Percentiles rank a stretch among this genome's conserved stretches.
phyloP scores from a whole-genome alignment of 116 monocot species.

The Dioscorea cayenensis region DNA sequence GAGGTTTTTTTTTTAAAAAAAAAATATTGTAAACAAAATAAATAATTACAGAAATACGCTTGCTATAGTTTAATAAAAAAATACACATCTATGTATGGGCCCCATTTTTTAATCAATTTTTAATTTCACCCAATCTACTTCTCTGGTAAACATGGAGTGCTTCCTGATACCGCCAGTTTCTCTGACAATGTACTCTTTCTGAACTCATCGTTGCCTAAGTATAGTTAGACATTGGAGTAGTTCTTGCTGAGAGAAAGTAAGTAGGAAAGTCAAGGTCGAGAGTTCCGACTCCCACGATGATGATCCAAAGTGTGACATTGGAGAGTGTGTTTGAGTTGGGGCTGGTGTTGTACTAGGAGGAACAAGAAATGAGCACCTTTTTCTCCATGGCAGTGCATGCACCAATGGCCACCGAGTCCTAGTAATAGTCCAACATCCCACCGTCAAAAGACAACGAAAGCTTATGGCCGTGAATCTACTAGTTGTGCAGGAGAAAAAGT shows the following conservation, averaged over 20 bases:
- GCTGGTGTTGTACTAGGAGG: slow-evolving; percentile 60
- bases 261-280: slow-evolving; percentile 70
- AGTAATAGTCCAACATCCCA: slow-evolving; percentile 45
- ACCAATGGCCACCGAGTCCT: slow-evolving; percentile 64
- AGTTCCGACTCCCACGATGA: slow-evolving; percentile 67
- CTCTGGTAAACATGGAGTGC: no score
- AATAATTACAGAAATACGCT: no score
- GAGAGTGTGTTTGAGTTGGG: slow-evolving; percentile 36
- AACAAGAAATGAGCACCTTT: slow-evolving; percentile 58
- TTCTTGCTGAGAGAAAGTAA: slow-evolving; percentile 39
- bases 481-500: no score
- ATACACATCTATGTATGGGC: no score
- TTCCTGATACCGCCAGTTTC: slow-evolving; percentile 29
- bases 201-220: slow-evolving; percentile 46
- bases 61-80: no score
- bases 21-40: no score
- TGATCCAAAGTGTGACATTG: slow-evolving; percentile 73
- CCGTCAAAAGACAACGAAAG: slow-evolving; percentile 75
- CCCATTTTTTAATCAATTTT: no score
- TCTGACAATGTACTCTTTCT: slow-evolving; percentile 33
- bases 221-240: slow-evolving; percentile 52
- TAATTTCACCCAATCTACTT: no score
- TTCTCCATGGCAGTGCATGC: slow-evolving; percentile 59
- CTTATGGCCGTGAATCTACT: slow-evolving; percentile 12
- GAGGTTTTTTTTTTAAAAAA: no score